These are phyloP conservation scores for Trichoderma semiorbis DNA, from an alignment of 2,329 filamentous ascomycete genomes.

Conservation along the genomic window DNA sequence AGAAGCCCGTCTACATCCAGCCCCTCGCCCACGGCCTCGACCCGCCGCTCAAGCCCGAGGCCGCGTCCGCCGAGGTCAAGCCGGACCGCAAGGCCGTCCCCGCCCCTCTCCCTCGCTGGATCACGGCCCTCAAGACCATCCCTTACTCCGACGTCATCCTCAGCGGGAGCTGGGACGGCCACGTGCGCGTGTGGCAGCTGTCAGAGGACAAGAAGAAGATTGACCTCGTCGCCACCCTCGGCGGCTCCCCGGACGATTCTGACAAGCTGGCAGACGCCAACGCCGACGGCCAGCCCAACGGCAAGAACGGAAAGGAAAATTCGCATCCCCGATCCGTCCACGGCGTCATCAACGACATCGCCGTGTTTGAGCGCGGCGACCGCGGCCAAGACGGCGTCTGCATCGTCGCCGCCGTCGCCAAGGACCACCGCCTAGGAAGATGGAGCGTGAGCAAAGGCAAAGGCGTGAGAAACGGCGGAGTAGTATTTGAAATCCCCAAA, in stretches of 20 bases:
- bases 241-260: not conserved
- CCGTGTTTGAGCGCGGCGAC: slow-evolving; percentile 80
- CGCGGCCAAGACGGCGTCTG: slow-evolving; percentile 73
- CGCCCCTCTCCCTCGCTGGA: slow-evolving; percentile 72
- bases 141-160: slow-evolving; percentile 89
- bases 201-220: slow-evolving; percentile 78
- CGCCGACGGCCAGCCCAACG: not conserved
- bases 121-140: slow-evolving; percentile 81
- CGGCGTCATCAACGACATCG: slow-evolving; percentile 85
- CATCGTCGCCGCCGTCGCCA: slow-evolving; percentile 80
- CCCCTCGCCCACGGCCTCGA: slow-evolving; percentile 83
- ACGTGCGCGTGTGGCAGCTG: slow-evolving; percentile 79
- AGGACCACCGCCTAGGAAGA: slow-evolving; percentile 78
- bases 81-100: slow-evolving; percentile 59
- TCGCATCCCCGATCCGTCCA: slow-evolving; percentile 43
- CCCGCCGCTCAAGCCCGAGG: slow-evolving; percentile 60
- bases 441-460: slow-evolving; percentile 62
- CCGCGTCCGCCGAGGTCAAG: slow-evolving; percentile 69
- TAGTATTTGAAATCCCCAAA: slow-evolving; percentile 77
- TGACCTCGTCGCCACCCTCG: slow-evolving; percentile 67
- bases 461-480: slow-evolving; percentile 74
- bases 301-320: slow-evolving; percentile 26
- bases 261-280: not conserved
- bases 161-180: slow-evolving; percentile 88
- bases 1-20: slow-evolving; percentile 84